Evolutionary conservation across 1,139 yeast genomes (phyloP).

Genomic region (Zygoascus sp.): DNA sequence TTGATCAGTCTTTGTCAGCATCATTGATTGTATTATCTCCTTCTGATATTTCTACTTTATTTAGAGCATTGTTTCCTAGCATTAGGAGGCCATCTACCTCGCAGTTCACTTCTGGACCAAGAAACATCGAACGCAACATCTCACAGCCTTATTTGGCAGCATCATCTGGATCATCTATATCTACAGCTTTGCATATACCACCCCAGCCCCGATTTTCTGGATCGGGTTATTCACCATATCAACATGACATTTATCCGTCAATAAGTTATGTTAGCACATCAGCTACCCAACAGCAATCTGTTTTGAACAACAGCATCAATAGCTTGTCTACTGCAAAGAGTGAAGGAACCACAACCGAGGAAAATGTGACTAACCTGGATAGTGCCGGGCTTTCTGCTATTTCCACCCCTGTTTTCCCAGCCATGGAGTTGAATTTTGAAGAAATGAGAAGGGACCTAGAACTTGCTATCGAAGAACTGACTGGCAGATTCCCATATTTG

Average conservation of each 20-base stretch:
- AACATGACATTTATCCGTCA: not conserved
- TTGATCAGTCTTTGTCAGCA: not conserved
- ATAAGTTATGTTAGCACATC: slow-evolving; percentile 8
- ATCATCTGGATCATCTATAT: slow-evolving; percentile 5
- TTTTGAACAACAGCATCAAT: not conserved
- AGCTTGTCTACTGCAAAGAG: not conserved
- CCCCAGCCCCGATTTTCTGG: slow-evolving; percentile 6
- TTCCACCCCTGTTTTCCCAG: not conserved
- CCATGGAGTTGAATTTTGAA: slow-evolving; percentile 23
- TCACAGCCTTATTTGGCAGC: not conserved
- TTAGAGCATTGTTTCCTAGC: slow-evolving; percentile 30
- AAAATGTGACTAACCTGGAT: too few relatives aligned
- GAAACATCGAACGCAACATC: not conserved
- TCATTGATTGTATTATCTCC: slow-evolving; percentile 32
- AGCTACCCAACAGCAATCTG: not conserved
- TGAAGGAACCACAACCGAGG: not conserved
- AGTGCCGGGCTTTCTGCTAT: too few relatives aligned
- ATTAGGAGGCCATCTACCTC: slow-evolving; percentile 16
- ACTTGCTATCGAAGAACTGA: slow-evolving; percentile 34
- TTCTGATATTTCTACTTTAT: slow-evolving; percentile 31
- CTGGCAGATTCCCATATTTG: slow-evolving; percentile 28
- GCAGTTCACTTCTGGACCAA: not conserved
- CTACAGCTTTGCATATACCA: not conserved
- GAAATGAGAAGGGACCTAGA: slow-evolving; percentile 34
- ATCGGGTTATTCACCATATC: slow-evolving; percentile 5